Evolutionary conservation across 2,329 filamentous ascomycete species (phyloP), one percentile per base, ranked within the genome.

Genomic region (Epichloe gansuensis): DNA sequence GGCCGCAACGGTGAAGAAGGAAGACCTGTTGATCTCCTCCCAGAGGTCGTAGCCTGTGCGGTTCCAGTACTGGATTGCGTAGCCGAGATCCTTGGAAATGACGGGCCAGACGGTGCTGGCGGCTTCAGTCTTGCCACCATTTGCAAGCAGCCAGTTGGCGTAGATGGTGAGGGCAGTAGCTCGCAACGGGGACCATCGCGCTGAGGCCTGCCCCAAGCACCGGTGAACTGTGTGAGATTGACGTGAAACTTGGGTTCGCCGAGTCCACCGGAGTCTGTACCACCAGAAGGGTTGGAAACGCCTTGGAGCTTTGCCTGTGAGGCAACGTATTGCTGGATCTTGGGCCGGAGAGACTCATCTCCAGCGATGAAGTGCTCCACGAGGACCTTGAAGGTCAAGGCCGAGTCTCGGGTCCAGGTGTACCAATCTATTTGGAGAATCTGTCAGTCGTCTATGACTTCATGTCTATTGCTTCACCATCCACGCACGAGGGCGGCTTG

Each of bases 101-200:
- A 91, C 72, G 2, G 87, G 87, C 86, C 86, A 91, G 44, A 87
- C 70, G 45, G 78, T 73, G 46, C 71, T 65, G 4, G 67, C 68
- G 2, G 79, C 83, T 0, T 76, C 77, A 2, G 71, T 72, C 11
- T 80, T 71, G 60, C 83, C 81, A 8, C 82, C 84, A 56, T 87
- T 85, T 44, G 70, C 70, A 48, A 89, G 69, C 31, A 91, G 71
- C 80, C 85, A 88, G 61, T 83, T 82, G 6, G 83, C 78, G 63
- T 91, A 93, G 0, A 75, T 74, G 51, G 86, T 83, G 61, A 93
- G 67, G 2, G 88, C 80, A 46, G 81, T 88, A 1, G 86, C 87
- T 49, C 88, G 77, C 41, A 93, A 76, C 23, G 88, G 81, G 25
- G 88, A 88, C 88, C 88, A 66, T 93, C 88, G 43, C 85, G 76